Evolutionary conservation across 495 filamentous ascomycete species (phyloP).

Genomic region (Penicillium goetzii): DNA sequence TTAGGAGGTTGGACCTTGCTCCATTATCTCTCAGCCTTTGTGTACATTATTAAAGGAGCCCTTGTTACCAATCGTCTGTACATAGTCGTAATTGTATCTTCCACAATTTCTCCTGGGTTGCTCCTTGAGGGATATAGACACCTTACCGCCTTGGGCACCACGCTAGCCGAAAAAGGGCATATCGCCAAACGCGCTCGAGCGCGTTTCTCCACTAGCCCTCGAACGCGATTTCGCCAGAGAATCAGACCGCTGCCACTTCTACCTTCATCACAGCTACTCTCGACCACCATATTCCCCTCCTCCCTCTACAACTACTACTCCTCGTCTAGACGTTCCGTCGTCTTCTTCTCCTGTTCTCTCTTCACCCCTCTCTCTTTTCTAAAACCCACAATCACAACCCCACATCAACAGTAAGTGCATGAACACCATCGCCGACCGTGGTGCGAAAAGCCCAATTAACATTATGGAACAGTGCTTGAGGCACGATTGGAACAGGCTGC

Average conservation of each 20-base stretch:
- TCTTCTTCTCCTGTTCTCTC: conserved; percentile 1
- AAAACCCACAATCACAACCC: conserved; percentile 18
- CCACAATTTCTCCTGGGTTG: background rate
- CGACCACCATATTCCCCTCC: conserved; percentile 9
- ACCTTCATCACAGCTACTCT: conserved; percentile 28
- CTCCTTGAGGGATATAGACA: background rate
- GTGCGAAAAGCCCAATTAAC: conserved; percentile 25
- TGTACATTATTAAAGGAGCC: conserved; percentile 18
- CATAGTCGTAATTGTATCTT: background rate
- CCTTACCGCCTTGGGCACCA: conserved; percentile 31
- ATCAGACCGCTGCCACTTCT: conserved; percentile 28
- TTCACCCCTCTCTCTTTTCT: background rate
- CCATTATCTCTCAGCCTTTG: conserved; percentile 4
- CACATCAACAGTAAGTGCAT: conserved; percentile 44
- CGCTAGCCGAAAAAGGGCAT: conserved; percentile 40
- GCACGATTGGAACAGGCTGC: conserved; percentile 92
- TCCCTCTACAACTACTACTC: conserved; percentile 5
- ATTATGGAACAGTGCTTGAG: conserved; percentile 76
- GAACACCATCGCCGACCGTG: conserved; percentile 16
- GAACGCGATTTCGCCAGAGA: conserved; percentile 43
- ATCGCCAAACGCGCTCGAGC: conserved; percentile 43
- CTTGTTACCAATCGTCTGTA: background rate
- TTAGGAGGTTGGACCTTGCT: background rate
- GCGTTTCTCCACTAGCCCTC: conserved; percentile 43
- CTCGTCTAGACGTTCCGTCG: conserved; percentile 9